Evolutionary conservation across 73 alveolate genomes (phyloP), one percentile per base, ranked within the genome.

Genomic region (Diophrys appendiculata): DNA sequence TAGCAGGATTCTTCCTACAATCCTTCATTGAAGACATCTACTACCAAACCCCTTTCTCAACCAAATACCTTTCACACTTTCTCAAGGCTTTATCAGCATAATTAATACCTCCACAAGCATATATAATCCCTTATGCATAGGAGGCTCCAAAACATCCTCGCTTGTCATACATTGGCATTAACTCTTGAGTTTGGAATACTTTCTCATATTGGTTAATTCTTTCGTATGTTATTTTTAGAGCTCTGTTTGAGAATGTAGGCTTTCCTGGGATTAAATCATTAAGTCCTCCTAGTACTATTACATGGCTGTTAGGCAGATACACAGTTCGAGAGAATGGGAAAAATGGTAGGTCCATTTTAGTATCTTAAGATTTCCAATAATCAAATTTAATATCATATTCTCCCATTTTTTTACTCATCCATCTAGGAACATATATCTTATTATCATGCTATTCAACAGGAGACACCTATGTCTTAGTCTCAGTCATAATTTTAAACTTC

Each of bases 341-440:
- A 24, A 67, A 67, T 11, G 75, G 75, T 11, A 25, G 54, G 75
- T 67, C 75, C 24, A 67, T 28, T 11, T 67, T 2, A 24, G 24
- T 54, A 29, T 67, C 75, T 3, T 26, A 26, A 3, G 31, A 3
- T 25, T 25, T 31, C 75, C 75, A 67, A 54, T 25, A 67, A 29
- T 28, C 31, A 24, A 23, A 31, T 31, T 67, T 27, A 3, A 67
- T 18, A 24, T 67, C 75, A 24, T 67, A 67, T 28, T 67, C 75
- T 31, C 75, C 75, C 5, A 67, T 54, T 28, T 25, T 25, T 28
- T 67, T 67, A 3, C 54, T 23, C 75, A 67, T 67, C 75, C 75
- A 67, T 3, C 75, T 23, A 5, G 31, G 25, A 5, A 67, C 29
- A 3, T 26, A 5, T 2, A 67, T 67, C 75, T 67, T 67, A 26